These are phyloP conservation scores for Trametes punicea DNA, from an alignment of 768 basidiomycete species.

Conservation along the genomic window DNA sequence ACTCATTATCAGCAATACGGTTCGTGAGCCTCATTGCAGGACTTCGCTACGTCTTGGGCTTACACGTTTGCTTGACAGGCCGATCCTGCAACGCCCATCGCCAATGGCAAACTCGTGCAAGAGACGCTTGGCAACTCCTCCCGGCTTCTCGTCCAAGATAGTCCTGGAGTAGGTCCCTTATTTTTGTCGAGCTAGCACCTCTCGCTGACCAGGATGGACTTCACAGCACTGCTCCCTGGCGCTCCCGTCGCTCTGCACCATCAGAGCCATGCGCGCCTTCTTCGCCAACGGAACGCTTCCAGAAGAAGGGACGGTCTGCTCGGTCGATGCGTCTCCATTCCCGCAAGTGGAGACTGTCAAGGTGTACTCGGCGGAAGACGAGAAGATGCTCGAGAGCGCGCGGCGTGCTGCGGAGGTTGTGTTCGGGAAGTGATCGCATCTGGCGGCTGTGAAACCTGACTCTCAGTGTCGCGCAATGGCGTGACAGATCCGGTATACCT, in stretches of 20 bases:
- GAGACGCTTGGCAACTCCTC: background rate
- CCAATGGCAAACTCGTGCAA: background rate
- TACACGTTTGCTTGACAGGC: background rate
- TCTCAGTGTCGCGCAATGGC: background rate
- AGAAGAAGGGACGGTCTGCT: constrained; percentile 24
- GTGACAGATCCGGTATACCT: background rate
- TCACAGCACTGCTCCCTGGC: constrained; percentile 23
- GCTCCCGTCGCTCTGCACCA: constrained; percentile 28
- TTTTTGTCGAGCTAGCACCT: background rate
- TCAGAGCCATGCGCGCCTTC: constrained; percentile 20
- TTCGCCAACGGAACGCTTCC: constrained; percentile 31
- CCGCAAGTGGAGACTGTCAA: background rate
- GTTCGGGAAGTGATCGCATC: background rate
- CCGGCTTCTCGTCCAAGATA: background rate
- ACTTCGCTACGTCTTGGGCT: too few relatives aligned
- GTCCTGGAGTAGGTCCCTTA: background rate
- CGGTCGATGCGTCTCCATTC: background rate
- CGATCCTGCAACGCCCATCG: background rate
- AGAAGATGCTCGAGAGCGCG: background rate
- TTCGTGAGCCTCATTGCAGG: constrained; percentile 3
- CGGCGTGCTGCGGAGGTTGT: background rate
- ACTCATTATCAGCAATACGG: constrained; percentile 28
- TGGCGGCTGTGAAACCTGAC: background rate
- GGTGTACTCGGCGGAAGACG: background rate
- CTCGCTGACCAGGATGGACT: background rate